A percentile compares a stretch with the other conserved stretches of the same genome.
These are phyloP conservation scores for Licmophora abbreviata DNA, from an alignment of 108 stramenopile species.

Conservation along the genomic window DNA sequence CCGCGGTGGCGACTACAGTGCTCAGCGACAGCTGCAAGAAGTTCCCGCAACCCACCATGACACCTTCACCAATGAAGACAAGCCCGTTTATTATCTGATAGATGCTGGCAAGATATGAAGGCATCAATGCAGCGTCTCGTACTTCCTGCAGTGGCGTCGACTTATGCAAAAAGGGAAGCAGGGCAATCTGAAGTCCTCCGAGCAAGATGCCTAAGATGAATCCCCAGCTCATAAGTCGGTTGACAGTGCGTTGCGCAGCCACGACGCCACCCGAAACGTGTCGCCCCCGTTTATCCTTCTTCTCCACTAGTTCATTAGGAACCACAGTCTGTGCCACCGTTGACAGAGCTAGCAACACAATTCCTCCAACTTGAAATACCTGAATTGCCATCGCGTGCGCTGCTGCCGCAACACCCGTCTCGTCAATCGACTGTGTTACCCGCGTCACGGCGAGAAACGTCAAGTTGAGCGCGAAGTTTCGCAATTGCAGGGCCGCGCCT, in stretches of 20 bases:
- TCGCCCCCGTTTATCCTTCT: slow-evolving; percentile 35
- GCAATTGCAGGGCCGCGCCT: slow-evolving; percentile 70
- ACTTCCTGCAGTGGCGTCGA: slow-evolving; percentile 80
- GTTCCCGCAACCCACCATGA: slow-evolving; percentile 57
- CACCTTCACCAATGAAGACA: slow-evolving; percentile 82
- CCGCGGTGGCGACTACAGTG: slow-evolving; percentile 63
- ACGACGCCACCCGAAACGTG: slow-evolving; percentile 40
- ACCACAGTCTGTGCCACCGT: slow-evolving; percentile 78
- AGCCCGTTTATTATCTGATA: slow-evolving; percentile 81
- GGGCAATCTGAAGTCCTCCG: slow-evolving; percentile 53
- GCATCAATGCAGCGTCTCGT: slow-evolving; percentile 69
- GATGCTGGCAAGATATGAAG: slow-evolving; percentile 68
- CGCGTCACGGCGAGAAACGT: slow-evolving; percentile 77
- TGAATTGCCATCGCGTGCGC: slow-evolving; percentile 85
- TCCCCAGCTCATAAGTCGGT: slow-evolving; percentile 82
- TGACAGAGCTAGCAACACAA: slow-evolving; percentile 73
- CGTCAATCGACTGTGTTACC: slow-evolving; percentile 75
- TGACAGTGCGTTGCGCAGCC: slow-evolving; percentile 57
- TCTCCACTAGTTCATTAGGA: slow-evolving; percentile 72
- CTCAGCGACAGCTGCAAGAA: slow-evolving; percentile 65
- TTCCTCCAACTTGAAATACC: slow-evolving; percentile 80
- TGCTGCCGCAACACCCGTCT: slow-evolving; percentile 75
- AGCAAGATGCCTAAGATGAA: slow-evolving; percentile 56
- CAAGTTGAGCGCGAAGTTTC: slow-evolving; percentile 76
- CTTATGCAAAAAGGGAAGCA: slow-evolving; percentile 64